Evolutionary conservation across 805 yeast species (phyloP).

Genomic region (Saccharomycopsis sp.): DNA sequence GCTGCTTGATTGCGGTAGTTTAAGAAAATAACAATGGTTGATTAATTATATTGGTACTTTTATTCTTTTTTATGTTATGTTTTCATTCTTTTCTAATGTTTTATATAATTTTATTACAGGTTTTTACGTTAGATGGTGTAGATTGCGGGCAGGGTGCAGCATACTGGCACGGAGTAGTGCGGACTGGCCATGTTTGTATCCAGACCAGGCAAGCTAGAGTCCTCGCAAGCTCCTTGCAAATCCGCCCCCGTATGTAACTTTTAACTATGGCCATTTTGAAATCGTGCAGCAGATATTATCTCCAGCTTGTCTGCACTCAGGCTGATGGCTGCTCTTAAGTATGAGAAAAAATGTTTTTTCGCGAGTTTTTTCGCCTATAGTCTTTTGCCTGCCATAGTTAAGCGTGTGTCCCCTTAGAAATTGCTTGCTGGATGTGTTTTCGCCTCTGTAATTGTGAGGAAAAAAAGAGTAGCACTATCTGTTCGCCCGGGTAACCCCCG

Average conservation of each 20-base stretch:
- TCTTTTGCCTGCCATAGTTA: not conserved
- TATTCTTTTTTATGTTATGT: not conserved
- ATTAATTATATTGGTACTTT: not conserved
- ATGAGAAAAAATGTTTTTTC: not conserved
- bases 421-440: not conserved
- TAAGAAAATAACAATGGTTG: not conserved
- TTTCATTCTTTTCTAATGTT: not conserved
- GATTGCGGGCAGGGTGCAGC: too few relatives aligned
- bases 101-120: slow-evolving; percentile 1
- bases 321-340: not conserved
- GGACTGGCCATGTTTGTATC: too few relatives aligned
- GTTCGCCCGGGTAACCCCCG: not conserved
- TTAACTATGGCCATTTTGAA: not conserved
- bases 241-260: not conserved
- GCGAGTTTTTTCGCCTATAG: not conserved
- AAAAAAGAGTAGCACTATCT: not conserved
- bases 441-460: not conserved
- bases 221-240: too few relatives aligned
- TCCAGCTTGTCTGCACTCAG: not conserved
- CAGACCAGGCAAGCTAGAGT: too few relatives aligned
- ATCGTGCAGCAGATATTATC: not conserved
- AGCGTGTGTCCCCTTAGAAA: not conserved
- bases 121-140: not conserved
- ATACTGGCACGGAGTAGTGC: too few relatives aligned
- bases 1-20: not conserved